Percentiles rank a stretch among this genome's conserved stretches.
Evolutionary conservation across 805 yeast genomes (phyloP).

Genomic region (Candida ortonii): DNA sequence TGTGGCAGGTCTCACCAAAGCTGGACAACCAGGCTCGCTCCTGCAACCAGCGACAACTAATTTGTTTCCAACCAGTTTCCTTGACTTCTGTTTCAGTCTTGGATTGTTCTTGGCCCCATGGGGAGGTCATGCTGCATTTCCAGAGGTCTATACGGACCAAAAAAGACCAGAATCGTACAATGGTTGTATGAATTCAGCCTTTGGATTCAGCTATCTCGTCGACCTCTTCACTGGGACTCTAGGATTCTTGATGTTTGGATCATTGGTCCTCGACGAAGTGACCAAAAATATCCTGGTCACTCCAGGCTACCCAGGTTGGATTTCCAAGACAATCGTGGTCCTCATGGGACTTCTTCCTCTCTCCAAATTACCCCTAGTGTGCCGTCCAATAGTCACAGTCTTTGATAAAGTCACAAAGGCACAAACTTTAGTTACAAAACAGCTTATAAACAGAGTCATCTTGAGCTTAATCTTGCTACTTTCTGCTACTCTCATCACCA

Average conservation of each 20-base stretch:
- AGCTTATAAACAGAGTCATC: conserved; percentile 34
- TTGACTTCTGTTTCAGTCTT: conserved; percentile 54
- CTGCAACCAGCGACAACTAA: conserved; percentile 61
- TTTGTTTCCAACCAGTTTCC: conserved; percentile 55
- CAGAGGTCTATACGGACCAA: conserved; percentile 71
- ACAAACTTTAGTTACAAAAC: conserved; percentile 5
- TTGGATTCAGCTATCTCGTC: conserved; percentile 55
- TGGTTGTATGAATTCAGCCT: conserved; percentile 54
- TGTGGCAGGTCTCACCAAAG: conserved; percentile 61
- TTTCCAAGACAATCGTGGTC: conserved; percentile 51
- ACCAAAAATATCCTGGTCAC: conserved; percentile 44
- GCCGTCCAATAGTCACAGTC: conserved; percentile 76
- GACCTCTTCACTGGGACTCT: conserved; percentile 63
- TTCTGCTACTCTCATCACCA: conserved; percentile 65
- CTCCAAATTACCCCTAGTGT: conserved; percentile 79
- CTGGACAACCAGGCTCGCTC: conserved; percentile 71
- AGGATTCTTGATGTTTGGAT: conserved; percentile 63
- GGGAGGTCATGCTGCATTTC: conserved; percentile 83
- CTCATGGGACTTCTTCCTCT: conserved; percentile 80
- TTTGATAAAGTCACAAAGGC: conserved; percentile 40
- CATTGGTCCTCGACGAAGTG: conserved; percentile 47
- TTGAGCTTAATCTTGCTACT: conserved; percentile 59
- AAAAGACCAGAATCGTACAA: conserved; percentile 58
- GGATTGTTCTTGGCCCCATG: conserved; percentile 77
- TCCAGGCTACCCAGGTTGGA: conserved; percentile 48